Percentiles rank a stretch among this genome's conserved stretches.
Conservation (phyloP, 2,329 filamentous ascomycete genomes). For the Colletotrichum falcatum region DNA sequence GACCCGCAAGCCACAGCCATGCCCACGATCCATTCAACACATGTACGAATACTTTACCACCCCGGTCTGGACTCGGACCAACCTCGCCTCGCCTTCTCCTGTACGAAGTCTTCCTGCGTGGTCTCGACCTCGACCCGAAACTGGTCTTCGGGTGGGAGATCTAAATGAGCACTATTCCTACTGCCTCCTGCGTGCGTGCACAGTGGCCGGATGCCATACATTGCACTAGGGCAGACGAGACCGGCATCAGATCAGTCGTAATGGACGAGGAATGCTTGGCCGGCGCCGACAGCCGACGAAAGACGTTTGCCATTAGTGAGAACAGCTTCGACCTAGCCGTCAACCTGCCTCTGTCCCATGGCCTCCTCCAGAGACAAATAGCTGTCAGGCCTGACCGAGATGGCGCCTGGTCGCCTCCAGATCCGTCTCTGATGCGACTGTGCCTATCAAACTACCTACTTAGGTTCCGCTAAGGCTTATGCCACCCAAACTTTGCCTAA, state of each 20-base stretch:
- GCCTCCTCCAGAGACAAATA: slow-evolving; percentile 26
- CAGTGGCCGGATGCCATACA: neutral
- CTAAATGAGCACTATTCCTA: slow-evolving; percentile 7
- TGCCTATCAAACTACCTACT: slow-evolving; percentile 18
- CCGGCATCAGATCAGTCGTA: slow-evolving; percentile 22
- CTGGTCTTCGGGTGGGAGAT: neutral
- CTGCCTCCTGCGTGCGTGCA: neutral
- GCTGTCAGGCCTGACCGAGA: slow-evolving; percentile 27
- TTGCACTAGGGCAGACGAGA: slow-evolving; percentile 10
- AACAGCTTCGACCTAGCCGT: slow-evolving; percentile 11
- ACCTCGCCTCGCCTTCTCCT: slow-evolving; percentile 6
- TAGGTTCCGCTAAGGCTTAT: slow-evolving; percentile 19
- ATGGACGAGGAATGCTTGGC: slow-evolving; percentile 22
- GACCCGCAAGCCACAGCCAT: slow-evolving; percentile 24
- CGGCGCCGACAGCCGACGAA: slow-evolving; percentile 17
- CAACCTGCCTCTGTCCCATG: slow-evolving; percentile 25
- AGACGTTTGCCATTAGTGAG: slow-evolving; percentile 20
- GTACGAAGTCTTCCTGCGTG: neutral
- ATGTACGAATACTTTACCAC: too few relatives aligned
- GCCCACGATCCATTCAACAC: slow-evolving; percentile 15
- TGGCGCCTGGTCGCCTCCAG: slow-evolving; percentile 33
- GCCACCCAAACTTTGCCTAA: slow-evolving; percentile 20
- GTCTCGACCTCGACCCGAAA: neutral
- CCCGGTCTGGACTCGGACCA: slow-evolving; percentile 10
- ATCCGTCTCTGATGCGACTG: slow-evolving; percentile 23